Evolutionary conservation across 1,284 basidiomycete genomes (phyloP).

Genomic region (Cryptococcus sp.): DNA sequence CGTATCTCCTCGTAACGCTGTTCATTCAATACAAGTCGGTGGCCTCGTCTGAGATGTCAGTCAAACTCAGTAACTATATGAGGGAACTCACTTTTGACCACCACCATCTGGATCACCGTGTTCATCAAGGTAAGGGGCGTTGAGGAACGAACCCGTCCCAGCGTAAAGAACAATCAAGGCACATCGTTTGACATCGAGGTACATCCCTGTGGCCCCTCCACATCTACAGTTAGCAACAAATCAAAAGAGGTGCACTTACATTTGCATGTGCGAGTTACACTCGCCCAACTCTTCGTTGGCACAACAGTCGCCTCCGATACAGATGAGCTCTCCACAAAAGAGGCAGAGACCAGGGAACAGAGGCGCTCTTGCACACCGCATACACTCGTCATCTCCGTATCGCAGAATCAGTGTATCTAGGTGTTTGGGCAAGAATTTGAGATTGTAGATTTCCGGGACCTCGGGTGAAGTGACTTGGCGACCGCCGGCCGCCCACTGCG

Average conservation of each 20-base stretch:
- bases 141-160: slow-evolving; percentile 79
- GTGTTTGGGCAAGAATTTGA: slow-evolving; percentile 72
- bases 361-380: slow-evolving; percentile 73
- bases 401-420: slow-evolving; percentile 77
- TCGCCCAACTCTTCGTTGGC: slow-evolving; percentile 70
- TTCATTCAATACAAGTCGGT: slow-evolving; percentile 80
- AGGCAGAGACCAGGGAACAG: slow-evolving; percentile 86
- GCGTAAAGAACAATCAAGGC: slow-evolving; percentile 88
- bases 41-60: slow-evolving; percentile 60
- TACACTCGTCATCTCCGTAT: slow-evolving; percentile 66
- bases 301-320: slow-evolving; percentile 92
- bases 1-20: slow-evolving; percentile 89
- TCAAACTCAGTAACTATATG: not conserved
- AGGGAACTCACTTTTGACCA: not conserved
- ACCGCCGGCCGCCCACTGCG: slow-evolving; percentile 44
- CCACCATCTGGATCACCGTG: slow-evolving; percentile 93
- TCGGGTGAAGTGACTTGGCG: slow-evolving; percentile 62
- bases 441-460: slow-evolving; percentile 77
- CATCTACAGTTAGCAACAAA: slow-evolving; percentile 57
- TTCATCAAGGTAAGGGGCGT: slow-evolving; percentile 87
- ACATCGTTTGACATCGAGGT: slow-evolving; percentile 89
- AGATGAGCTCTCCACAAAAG: slow-evolving; percentile 81
- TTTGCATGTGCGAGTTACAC: slow-evolving; percentile 91
- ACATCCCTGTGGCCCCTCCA: slow-evolving; percentile 81
- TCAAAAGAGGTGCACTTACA: slow-evolving; percentile 57